Evolutionary conservation across 495 filamentous ascomycete genomes (phyloP), one percentile per base, ranked within the genome.

Genomic region (Penicillium canariense): DNA sequence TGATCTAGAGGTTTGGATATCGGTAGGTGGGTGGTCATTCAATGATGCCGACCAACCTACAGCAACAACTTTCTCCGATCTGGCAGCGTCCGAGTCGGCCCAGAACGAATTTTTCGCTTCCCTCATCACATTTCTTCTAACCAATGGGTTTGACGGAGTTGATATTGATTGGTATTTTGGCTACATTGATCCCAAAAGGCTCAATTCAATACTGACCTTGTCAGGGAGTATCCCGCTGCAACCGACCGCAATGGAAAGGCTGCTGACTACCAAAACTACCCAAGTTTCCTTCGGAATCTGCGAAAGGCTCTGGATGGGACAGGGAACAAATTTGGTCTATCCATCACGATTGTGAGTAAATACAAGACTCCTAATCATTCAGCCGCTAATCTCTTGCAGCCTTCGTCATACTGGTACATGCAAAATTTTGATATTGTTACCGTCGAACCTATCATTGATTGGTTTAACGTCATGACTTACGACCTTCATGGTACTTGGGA

Each of bases 121-220:
- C 22, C 25, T 28, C n/a, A 54, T 64, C 8, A 1, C 61, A 51
- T 4, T 82, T 84, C 62, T 76, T 83, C 48, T 28, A 50, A 12
- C 76, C 68, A 0, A 47, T 80, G 0, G 55, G 8, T 34, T 34
- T 45, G 65, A 81, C 44, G 82, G 82, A 1, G 65, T 82, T 3
- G 81, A 85, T 49, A 48, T 85, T 5, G 81, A 84, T 57, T 84
- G 81, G 80, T 43, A 62, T 9, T 84, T 82, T n/a, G n/a, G n/a
- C n/a, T n/a, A n/a, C n/a, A n/a, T n/a, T n/a, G n/a, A n/a, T n/a
- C n/a, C n/a, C n/a, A n/a, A n/a, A n/a, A n/a, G n/a, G n/a, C n/a
- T n/a, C n/a, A n/a, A n/a, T n/a, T n/a, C n/a, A n/a, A n/a, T n/a
- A n/a, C n/a, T n/a, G n/a, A n/a, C n/a, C n/a, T n/a, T n/a, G n/a